A percentile compares a stretch with the other conserved stretches of the same genome.
These are phyloP conservation scores for Fusarium ramigenum DNA, from an alignment of 2,329 filamentous ascomycete species.

Conservation along the genomic window DNA sequence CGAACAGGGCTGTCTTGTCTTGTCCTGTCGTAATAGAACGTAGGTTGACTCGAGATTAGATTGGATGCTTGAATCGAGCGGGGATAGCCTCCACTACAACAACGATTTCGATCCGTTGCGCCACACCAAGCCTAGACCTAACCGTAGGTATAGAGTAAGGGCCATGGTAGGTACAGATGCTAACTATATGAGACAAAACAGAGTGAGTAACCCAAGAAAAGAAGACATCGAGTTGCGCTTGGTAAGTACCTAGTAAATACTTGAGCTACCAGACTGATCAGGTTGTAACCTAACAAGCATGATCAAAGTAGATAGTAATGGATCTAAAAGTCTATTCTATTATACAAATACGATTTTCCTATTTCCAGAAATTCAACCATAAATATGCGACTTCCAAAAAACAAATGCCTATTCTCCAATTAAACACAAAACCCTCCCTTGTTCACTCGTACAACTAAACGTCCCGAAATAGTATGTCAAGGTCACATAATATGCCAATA, in stretches of 20 bases:
- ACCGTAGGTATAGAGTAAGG: not conserved
- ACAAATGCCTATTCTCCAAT: conserved; percentile 4
- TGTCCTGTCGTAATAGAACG: not conserved
- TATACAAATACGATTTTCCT: not conserved
- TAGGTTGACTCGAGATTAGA: not conserved
- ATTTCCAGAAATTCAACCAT: not conserved
- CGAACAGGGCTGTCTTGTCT: not conserved
- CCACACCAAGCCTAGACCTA: not conserved
- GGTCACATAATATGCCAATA: not conserved
- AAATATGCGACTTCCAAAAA: not conserved
- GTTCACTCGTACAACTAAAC: conserved; percentile 6
- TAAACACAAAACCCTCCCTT: not conserved
- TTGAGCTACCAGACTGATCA: not conserved
- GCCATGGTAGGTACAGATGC: not conserved
- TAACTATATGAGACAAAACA: not conserved
- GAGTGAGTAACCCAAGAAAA: not conserved
- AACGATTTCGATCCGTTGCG: not conserved
- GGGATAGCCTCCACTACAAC: not conserved
- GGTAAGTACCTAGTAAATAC: not conserved
- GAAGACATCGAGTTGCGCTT: not conserved
- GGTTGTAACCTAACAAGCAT: not conserved
- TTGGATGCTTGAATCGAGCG: not conserved
- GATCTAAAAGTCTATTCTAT: not conserved
- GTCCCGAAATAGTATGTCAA: not conserved
- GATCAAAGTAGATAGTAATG: not conserved